Evolutionary conservation across 2,329 filamentous ascomycete species (phyloP).

Genomic region (Cordyceps pruinosa): DNA sequence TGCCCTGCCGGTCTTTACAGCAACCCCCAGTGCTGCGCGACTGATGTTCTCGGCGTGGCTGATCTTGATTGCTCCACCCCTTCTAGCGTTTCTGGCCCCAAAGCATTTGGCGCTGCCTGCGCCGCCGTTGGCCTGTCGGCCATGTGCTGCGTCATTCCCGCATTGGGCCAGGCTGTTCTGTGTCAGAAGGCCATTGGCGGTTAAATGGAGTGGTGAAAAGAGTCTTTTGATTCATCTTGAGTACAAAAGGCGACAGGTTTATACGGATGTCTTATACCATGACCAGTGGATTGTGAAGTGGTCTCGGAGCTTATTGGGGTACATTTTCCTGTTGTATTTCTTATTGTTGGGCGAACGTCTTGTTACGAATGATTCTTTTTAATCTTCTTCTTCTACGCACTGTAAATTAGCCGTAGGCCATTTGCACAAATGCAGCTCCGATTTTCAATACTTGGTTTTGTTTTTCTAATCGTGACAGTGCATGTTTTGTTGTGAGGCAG

Average conservation of each 20-base stretch:
- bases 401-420: not conserved
- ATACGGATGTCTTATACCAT: not conserved
- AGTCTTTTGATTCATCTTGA: not conserved
- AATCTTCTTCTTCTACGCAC: not conserved
- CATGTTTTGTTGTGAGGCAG: too few species aligned
- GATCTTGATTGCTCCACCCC: constrained; percentile 35
- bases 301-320: not conserved
- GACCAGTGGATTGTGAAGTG: not conserved
- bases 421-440: constrained; percentile 2
- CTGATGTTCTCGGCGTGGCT: constrained; percentile 39
- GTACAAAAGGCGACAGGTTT: not conserved
- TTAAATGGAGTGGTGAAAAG: not conserved
- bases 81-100: not conserved
- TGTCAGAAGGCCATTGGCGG: not conserved
- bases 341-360: not conserved
- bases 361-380: not conserved
- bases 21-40: constrained; percentile 40
- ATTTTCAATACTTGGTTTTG: not conserved
- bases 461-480: too few species aligned
- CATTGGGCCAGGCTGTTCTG: constrained; percentile 19
- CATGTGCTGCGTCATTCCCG: constrained; percentile 47
- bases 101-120: constrained; percentile 27
- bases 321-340: too few species aligned
- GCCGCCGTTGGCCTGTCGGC: constrained; percentile 39
- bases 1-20: constrained; percentile 20